Evolutionary conservation across 2,329 filamentous ascomycete genomes (phyloP).

Genomic region (Fusarium nelsonii): DNA sequence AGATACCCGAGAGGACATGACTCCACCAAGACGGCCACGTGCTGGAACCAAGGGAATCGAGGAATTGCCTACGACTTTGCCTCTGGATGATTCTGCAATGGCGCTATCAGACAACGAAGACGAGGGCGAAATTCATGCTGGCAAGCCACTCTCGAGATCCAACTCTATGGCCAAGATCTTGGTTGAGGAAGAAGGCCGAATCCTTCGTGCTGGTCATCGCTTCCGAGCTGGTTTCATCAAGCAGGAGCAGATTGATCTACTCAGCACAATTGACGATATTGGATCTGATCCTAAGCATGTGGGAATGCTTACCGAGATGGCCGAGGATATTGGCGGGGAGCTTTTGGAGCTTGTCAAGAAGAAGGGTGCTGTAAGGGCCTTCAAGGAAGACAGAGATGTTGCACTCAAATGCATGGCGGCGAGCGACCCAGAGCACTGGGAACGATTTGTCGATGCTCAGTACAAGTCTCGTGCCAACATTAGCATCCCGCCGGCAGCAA

Average conservation of each 20-base stretch:
- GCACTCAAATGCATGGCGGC: conserved; percentile 65
- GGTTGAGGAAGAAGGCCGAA: conserved; percentile 68
- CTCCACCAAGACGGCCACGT: conserved; percentile 23
- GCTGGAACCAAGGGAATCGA: conserved; percentile 32
- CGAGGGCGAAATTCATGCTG: conserved; percentile 59
- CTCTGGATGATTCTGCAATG: conserved; percentile 53
- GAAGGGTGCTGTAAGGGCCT: conserved; percentile 71
- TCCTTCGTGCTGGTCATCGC: conserved; percentile 67
- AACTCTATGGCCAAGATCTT: conserved; percentile 67
- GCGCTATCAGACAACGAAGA: conserved; percentile 63
- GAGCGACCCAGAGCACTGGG: conserved; percentile 75
- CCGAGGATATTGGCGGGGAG: conserved; percentile 72
- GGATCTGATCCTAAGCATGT: conserved; percentile 63
- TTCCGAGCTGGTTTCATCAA: conserved; percentile 67
- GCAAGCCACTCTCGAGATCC: conserved; percentile 61
- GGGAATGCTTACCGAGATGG: conserved; percentile 69
- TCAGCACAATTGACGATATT: conserved; percentile 64
- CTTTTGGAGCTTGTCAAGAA: conserved; percentile 66
- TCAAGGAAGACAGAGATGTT: conserved; percentile 68
- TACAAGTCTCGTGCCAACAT: conserved; percentile 69
- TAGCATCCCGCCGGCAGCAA: conserved; percentile 48
- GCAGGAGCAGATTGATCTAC: conserved; percentile 63
- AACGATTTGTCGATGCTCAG: conserved; percentile 71
- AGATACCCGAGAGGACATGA: conserved; percentile 73
- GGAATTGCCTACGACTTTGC: conserved; percentile 42